Base-by-base conservation (phyloP, 2,329 filamentous ascomycete species). In the Aureobasidium zeae region DNA sequence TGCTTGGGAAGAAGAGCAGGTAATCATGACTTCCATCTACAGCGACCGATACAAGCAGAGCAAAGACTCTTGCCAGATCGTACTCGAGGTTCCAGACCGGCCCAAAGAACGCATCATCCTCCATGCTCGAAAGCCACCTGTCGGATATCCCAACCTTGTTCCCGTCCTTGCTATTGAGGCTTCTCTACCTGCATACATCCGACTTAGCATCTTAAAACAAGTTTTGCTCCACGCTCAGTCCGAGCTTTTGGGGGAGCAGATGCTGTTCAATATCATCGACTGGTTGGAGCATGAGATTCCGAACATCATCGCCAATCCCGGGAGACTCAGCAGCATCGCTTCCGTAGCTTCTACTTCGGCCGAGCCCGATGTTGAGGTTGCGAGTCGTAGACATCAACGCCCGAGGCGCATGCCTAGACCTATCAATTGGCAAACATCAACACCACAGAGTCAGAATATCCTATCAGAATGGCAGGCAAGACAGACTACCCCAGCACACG, bases 231-330 rank as follows among this genome's bases (percentile, higher is more conserved):
- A 89, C 57, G 79, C 87, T 2, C 68, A 77, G 37, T 73, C 79
- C 37, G 77, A 79, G 20, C 72, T 94, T 21, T 66, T 81, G 11
- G 89, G 86, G 17, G 86, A 93, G 57, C 84, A 86, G 28, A 94
- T 94, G 82, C 76, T 95, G 10, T 96, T 88, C 63, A 85, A 85
- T 51, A 72, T 94, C 10, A 74, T 89, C 41, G 88, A 94, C 63
- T 96, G 89, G 88, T 66, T 96, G 3, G 88, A 96, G 59, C 77
- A 83, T 50, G 81, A 87, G 52, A 78, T 94, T 49, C 81, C 86
- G 46, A 65, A 65, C n/a, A 85, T 96, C 45, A 81, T 95, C 43
- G 80, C 88, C 49, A 77, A 82, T 46, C 91, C 91, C 0, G 91
- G 89, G 2, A 82, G 76, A 50, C 71, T 98, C 28, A 75, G 83